Evolutionary conservation across 2,329 filamentous ascomycete genomes (phyloP), one percentile per base, ranked within the genome.

Genomic region (Scedosporium dehoogii): DNA sequence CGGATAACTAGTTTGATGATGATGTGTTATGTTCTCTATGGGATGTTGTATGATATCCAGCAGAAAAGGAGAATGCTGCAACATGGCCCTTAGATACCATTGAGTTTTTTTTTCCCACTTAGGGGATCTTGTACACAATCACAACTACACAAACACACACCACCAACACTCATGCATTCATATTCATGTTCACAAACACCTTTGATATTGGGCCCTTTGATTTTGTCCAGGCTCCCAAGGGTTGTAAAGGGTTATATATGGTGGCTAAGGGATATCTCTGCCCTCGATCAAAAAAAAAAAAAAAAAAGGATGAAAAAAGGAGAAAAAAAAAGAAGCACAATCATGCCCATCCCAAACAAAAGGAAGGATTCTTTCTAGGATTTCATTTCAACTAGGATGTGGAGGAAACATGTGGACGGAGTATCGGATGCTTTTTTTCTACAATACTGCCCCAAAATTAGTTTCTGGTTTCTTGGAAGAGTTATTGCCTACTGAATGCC

Each of bases 171-270:
- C 18, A 55, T 23, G 23, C 51, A 27, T 23, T 23, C 51, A 55
- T 23, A 27, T 14, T 38, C 12, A 23, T n/a, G 23, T 48, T 48
- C 18, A 48, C 44, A 48, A 6, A 18, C 4, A 18, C 12, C 23
- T 23, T 55, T 29, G 12, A 38, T 38, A 10, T 38, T 38, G 10
- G 33, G 33, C 23, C 23, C 12, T 25, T 25, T 18, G 58, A 44
- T 33, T 60, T 60, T 53, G 12, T 44, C 21, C 59, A 55, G n/a
- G 51, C 51, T 55, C 42, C 12, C 4, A 44, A 60, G n/a, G 58
- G 25, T 60, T 53, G 58, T 51, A 23, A 60, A 51, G 59, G 51
- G 18, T 60, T 60, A 60, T 60, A 60, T 60, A 60, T 25, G 42
- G 58, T 23, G 6, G 33, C 56, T 25, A 21, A 23, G 56, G 53